Evolutionary conservation across 371 early-diverging fungal species (phyloP), one percentile per base, ranked within the genome.

Genomic region (Mortierella sp.): DNA sequence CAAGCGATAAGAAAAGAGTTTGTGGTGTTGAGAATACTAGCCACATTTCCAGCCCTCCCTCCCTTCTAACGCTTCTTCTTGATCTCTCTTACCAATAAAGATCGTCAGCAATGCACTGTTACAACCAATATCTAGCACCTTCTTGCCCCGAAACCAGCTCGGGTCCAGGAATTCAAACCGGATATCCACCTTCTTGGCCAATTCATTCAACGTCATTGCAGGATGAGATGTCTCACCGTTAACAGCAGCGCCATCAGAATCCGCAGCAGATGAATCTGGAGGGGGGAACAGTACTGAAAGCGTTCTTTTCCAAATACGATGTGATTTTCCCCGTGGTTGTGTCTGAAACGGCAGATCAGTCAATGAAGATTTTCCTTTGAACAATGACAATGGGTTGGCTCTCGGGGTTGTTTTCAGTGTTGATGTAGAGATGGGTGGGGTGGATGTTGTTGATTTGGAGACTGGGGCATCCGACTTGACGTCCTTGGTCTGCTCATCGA

Each of bases 91-190:
- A 78, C 89, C 93, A 50, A 93, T 67, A 6, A 81, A 73, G 26
- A 92, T 73, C 0, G 92, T 85, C n/a, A 94, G 64, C 45, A 85
- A 69, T 13, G 93, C 96, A 2, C 88, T 67, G 67, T 95, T 94
- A 82, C 96, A 96, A 7, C 96, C 96, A 72, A 96, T 87, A 76
- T 96, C 96, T 24, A 95, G 80, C 12, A 93, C 88, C 10, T 66
- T 65, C 56, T 89, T 89, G 23, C 80, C 78, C 19, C 71, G 58
- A 55, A 96, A 88, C 78, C 87, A 82, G 2, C 38, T 46, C 28
- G 60, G 50, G 3, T 87, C 82, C 31, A 94, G 59, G 8, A 87
- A 48, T 23, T 80, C 74, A 8, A 94, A 67, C 19, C 96, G 87
- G 1, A 86, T 80, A 82, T 95, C 95, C 18, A 69, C 65, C n/a